These are phyloP conservation scores for Beauveria asiatica DNA, from an alignment of 2,329 filamentous ascomycete species.

Conservation along the genomic window DNA sequence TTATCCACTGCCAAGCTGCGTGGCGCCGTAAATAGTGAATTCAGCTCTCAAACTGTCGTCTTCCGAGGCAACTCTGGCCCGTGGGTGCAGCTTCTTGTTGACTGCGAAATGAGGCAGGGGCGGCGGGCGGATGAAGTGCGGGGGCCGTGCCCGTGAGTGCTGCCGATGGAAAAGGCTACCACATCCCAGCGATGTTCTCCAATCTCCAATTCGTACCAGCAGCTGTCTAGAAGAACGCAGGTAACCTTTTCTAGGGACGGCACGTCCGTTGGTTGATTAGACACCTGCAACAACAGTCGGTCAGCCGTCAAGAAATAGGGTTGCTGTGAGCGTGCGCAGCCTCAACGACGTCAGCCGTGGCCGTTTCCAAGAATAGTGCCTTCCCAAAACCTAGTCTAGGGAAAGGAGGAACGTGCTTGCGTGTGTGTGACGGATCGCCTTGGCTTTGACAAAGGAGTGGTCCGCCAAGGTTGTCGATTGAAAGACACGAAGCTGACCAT, in stretches of 20 bases:
- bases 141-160: not conserved
- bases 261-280: not conserved
- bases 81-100: not conserved
- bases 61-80: not conserved
- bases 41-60: not conserved
- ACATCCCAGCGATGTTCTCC: no score
- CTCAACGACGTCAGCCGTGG: not conserved
- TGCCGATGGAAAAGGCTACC: no score
- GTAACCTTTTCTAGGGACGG: not conserved
- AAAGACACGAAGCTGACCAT: no score
- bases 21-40: not conserved
- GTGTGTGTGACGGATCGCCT: no score
- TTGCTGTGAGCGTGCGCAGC: not conserved
- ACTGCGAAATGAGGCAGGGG: not conserved
- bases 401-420: no score
- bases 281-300: not conserved
- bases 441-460: no score
- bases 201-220: no score
- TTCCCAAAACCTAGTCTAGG: no score
- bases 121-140: not conserved
- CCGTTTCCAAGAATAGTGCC: not conserved
- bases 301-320: not conserved
- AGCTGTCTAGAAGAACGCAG: not conserved
- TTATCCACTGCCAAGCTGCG: slow-evolving; percentile 2
- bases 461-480: no score